Base-by-base conservation (phyloP, 495 filamentous ascomycete genomes). In the Aspergillus haitiensis region DNA sequence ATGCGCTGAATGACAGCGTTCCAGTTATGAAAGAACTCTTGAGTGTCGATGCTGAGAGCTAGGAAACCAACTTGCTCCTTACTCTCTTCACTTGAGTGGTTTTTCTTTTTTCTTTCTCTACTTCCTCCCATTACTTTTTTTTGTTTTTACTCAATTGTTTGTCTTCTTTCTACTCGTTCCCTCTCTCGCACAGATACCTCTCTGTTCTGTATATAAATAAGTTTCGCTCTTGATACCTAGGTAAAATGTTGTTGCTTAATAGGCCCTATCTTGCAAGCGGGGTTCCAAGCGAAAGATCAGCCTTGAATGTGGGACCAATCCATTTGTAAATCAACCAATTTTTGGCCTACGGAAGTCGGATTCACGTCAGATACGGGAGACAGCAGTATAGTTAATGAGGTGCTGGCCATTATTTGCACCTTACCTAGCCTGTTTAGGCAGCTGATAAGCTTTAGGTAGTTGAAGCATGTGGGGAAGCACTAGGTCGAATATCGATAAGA, bases 1-100 rank as follows among this genome's bases (percentile, higher is more conserved):
- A 87, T 58, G 82, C 83, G 18, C 70, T 77, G 48, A 76, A 81
- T 56, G 88, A 91, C 62, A 76, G 84, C 27, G 80, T 88, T 40
- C 75, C 72, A 5, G 71, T 82, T 46, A 73, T 77, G 13, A 60
- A 63, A 21, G 35, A 59, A 44, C 21, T 35, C 10, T 32, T 31
- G 15, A 13, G 11, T 5, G 15, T 10, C 9, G 44, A 10, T 34
- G 3, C 36, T 10, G 7, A 18, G 7, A 36, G 37, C 13, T 56
- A 47, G 40, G 18, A 31, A 40, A 13, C 36, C 13, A 15, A 44
- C 13, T 33, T 52, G 11, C 35, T 13, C 34, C 56, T 44, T 12
- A 8, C 13, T 33, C 35, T 42, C n/a, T 33, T 39, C 36, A 32
- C 36, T 37, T 27, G 21, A 27, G 3, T 18, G 5, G 34, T 42